Evolutionary conservation across 768 basidiomycete species (phyloP).

Genomic region (Suillus spraguei): DNA sequence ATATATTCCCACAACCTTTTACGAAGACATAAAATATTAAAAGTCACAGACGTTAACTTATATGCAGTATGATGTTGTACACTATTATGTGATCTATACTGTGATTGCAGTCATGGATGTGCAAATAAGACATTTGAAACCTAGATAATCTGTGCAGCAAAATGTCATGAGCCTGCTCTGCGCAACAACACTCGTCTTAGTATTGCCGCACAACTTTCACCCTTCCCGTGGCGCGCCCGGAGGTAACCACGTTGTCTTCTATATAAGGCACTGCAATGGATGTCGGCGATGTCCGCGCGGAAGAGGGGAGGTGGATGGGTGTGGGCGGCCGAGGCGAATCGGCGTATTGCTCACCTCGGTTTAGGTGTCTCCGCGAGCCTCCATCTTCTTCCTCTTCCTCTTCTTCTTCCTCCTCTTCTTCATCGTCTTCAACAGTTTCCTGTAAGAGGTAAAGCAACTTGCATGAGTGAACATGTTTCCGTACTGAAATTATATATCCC

Average conservation of each 20-base stretch:
- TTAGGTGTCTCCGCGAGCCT: slow-evolving; percentile 28
- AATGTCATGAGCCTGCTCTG: slow-evolving; percentile 2
- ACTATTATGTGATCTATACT: slow-evolving; percentile 11
- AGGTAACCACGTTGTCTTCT: slow-evolving; percentile 34
- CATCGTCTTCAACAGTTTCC: slow-evolving; percentile 54
- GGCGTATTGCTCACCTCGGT: slow-evolving; percentile 39
- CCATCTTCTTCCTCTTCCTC: slow-evolving; percentile 39
- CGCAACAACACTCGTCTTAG: slow-evolving; percentile 12
- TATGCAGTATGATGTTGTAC: slow-evolving; percentile 9
- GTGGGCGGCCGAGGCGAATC: slow-evolving; percentile 41
- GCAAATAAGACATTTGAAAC: slow-evolving; percentile 26
- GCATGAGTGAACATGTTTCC: slow-evolving; percentile 16
- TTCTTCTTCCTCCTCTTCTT: slow-evolving; percentile 61
- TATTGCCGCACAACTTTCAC: slow-evolving; percentile 56
- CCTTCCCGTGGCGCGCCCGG: slow-evolving; percentile 39
- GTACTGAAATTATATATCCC: slow-evolving; percentile 20
- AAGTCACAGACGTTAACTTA: not conserved
- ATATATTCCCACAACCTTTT: slow-evolving; percentile 18
- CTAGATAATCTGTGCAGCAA: slow-evolving; percentile 20
- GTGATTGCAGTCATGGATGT: slow-evolving; percentile 10
- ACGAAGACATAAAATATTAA: not conserved
- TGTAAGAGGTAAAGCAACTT: slow-evolving; percentile 24
- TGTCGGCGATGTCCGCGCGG: slow-evolving; percentile 55
- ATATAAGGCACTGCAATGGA: slow-evolving; percentile 49
- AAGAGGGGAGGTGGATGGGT: slow-evolving; percentile 42